Evolutionary conservation across 257 asterid genomes (phyloP), one percentile per base, ranked within the genome.

Genomic region (Lavandula angustifolia): DNA sequence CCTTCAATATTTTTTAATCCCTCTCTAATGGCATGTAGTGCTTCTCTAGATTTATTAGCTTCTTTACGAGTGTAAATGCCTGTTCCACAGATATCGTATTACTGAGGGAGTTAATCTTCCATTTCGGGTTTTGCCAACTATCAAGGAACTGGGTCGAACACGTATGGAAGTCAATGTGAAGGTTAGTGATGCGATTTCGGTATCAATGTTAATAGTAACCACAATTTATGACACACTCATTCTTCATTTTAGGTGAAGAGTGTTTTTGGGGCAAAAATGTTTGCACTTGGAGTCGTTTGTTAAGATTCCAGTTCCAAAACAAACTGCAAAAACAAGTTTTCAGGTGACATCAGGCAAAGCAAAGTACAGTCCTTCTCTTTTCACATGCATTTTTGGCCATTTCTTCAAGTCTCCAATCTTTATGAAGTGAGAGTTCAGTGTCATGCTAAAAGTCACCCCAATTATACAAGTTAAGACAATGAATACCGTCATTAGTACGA

Each of bases 31-130:
- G 2, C 27, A 22, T 22, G 27, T 50, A 18, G 6, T 43, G 32
- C 27, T 55, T 73, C 62, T 60, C 16, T 47, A 70, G 9, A 48
- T 54, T 58, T 67, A 34, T 42, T 66, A 70, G 68, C 51, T 50
- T 46, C 54, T 17, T 65, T 62, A 43, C 64, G 53, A 69, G 55
- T 38, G 2, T 40, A 13, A 73, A 64, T 64, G 65, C 42, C 68
- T 78, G 77, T 62, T 4, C 66, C 52, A 29, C 69, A 94, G 99
- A 82, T 94, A 94, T 71, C 97, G 99, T 42, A 94, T 94, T 44
- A 94, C 97, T 0, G 99, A 94, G 80, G 99, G 99, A 65, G 99
- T 94, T 75, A 94, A 94, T 84, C 97, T 94, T 77, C 99, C 99
- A 40, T 90, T 90, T 71, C 91, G 97, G 67, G 99, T 94, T 50